phyloP scores from a whole-genome alignment of 257 asterid genomes.

The Phtheirospermum japonicum region DNA sequence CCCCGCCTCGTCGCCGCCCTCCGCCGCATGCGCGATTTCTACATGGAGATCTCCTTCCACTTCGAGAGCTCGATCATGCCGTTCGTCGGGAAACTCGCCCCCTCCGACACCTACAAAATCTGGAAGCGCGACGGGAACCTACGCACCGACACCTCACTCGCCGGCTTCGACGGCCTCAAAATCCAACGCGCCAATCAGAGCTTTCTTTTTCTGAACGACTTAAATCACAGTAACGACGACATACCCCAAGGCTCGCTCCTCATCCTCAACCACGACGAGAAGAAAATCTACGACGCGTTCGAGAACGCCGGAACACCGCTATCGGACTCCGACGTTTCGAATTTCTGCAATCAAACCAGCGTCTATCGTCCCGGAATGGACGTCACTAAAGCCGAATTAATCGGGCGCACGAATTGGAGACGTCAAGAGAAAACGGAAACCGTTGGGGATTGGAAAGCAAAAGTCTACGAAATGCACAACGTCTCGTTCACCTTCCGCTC shows the following conservation, averaged over 20 bases:
- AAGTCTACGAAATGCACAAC: conserved; percentile 87
- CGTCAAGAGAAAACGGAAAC: conserved; percentile 73
- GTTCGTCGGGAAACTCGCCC: conserved; percentile 85
- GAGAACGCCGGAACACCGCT: conserved; percentile 74
- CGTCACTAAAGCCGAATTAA: conserved; percentile 75
- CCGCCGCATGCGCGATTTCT: conserved; percentile 89
- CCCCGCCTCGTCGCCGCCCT: conserved; percentile 82
- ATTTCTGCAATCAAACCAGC: conserved; percentile 74
- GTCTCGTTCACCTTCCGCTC: conserved; percentile 78
- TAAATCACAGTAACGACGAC: conserved; percentile 38
- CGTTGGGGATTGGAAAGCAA: conserved; percentile 86
- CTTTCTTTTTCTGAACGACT: conserved; percentile 78
- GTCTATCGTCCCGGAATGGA: conserved; percentile 95
- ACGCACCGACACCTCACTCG: conserved; percentile 87
- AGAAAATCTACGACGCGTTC: conserved; percentile 77
- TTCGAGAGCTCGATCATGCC: conserved; percentile 96
- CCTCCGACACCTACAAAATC: conserved; percentile 90
- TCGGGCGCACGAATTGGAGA: conserved; percentile 89
- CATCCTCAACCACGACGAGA: conserved; percentile 83
- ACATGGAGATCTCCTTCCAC: conserved; percentile 92
- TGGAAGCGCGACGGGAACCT: conserved; percentile 95
- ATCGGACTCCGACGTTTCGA: conserved; percentile 59
- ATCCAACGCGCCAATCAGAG: conserved; percentile 95
- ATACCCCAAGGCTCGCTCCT: conserved; percentile 71
- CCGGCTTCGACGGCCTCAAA: conserved; percentile 92